phyloP scores from a whole-genome alignment of 345 rosid genomes.

The Sonneratia alba region DNA sequence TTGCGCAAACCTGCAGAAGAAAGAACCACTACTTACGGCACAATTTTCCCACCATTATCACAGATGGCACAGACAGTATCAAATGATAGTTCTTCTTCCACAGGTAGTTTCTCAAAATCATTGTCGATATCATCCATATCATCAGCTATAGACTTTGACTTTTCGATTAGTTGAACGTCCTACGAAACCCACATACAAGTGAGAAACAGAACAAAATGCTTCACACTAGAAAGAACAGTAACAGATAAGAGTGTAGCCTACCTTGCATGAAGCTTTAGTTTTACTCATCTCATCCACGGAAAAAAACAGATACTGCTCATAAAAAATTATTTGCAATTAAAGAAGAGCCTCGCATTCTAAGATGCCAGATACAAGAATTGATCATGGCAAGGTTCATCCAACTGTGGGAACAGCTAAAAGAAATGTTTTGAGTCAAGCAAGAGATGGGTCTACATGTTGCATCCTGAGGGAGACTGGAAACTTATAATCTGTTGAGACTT shows the following conservation, averaged over 20 bases:
- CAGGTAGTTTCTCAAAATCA: background rate
- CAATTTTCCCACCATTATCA: slow-evolving; percentile 56
- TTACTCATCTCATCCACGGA: slow-evolving; percentile 1
- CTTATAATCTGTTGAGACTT: background rate
- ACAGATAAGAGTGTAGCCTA: background rate
- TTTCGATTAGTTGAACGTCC: background rate
- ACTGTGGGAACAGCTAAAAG: background rate
- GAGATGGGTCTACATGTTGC: background rate
- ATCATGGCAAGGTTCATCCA: background rate
- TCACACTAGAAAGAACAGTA: background rate
- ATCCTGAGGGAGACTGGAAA: background rate
- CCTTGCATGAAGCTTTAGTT: slow-evolving; percentile 6
- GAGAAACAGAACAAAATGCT: background rate
- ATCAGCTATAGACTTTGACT: slow-evolving; percentile 1
- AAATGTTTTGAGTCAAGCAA: background rate
- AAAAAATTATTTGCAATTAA: slow-evolving; percentile 6
- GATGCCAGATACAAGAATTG: background rate
- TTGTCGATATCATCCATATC: background rate
- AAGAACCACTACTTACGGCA: slow-evolving; percentile 33
- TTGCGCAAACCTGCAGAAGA: background rate
- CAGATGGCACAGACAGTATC: slow-evolving; percentile 65
- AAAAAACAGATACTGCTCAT: slow-evolving; percentile 17
- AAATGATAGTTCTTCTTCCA: slow-evolving; percentile 18
- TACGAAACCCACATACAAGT: background rate
- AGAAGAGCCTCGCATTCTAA: background rate